phyloP scores from a whole-genome alignment of 2,329 filamentous ascomycete genomes.

The Diaporthe vexans region DNA sequence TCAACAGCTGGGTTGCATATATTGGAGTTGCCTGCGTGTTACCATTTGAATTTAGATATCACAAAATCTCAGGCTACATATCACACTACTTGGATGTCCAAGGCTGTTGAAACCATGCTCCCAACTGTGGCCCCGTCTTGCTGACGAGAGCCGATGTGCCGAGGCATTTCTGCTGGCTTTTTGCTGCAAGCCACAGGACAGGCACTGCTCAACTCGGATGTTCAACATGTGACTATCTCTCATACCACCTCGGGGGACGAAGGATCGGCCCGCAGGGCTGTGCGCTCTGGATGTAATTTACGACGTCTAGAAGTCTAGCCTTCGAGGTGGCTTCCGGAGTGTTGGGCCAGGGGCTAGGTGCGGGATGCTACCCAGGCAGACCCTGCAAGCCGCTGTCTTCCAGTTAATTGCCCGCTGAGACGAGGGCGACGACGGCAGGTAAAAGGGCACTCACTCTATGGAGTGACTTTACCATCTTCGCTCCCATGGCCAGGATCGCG shows the following conservation, averaged over 20 bases:
- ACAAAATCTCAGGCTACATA: neutral
- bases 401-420: neutral
- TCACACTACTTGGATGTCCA: no score
- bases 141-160: no score
- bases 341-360: neutral
- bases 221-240: neutral
- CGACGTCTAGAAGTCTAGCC: neutral
- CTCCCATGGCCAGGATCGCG: no score
- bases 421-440: neutral
- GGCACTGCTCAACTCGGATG: neutral
- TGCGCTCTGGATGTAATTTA: neutral
- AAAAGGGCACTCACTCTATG: no score
- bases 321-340: neutral
- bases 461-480: no score
- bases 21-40: neutral
- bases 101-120: no score
- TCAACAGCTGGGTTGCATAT: constrained; percentile 3
- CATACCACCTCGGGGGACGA: neutral
- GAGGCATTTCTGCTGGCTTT: neutral
- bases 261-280: neutral
- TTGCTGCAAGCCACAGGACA: neutral
- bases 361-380: neutral
- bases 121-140: neutral
- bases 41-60: neutral
- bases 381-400: neutral